Evolutionary conservation across 73 alveolate species (phyloP).

Genomic region (Uronychia setigera): DNA sequence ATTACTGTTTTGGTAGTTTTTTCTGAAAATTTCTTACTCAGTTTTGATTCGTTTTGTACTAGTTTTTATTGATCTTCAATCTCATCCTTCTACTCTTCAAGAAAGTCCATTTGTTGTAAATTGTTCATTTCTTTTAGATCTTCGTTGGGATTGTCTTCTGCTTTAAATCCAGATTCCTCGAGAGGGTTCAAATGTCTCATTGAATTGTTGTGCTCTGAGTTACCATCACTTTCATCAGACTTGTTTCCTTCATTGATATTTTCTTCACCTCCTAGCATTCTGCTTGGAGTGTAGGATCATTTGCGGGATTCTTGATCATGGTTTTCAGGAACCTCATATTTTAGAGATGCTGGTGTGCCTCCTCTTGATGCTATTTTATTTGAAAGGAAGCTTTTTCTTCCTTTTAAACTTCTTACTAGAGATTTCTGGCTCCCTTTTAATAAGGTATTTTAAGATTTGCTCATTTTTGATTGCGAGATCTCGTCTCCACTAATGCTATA

Average conservation of each 20-base stretch:
- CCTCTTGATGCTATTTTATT: not conserved
- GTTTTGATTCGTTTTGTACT: constrained; percentile 75
- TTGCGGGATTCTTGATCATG: not conserved
- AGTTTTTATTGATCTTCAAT: constrained; percentile 24
- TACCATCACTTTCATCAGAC: not conserved
- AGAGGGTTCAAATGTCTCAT: not conserved
- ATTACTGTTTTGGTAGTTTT: constrained; percentile 89
- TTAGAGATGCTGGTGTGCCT: not conserved
- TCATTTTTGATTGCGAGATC: not conserved
- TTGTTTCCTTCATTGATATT: not conserved
- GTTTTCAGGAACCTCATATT: not conserved
- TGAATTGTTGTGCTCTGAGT: not conserved
- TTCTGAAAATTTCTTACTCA: constrained; percentile 88
- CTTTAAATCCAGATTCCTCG: not conserved
- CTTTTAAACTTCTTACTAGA: too few relatives aligned
- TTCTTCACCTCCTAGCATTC: not conserved
- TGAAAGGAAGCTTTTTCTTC: not conserved
- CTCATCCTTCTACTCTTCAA: constrained; percentile 29
- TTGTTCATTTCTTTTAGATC: too few relatives aligned
- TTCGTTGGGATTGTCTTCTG: not conserved
- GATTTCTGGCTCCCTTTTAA: not conserved
- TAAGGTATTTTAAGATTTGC: not conserved
- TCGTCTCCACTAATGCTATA: not conserved
- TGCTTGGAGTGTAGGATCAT: not conserved
- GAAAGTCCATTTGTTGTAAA: too few relatives aligned